A percentile compares a stretch with the other conserved stretches of the same genome.
These are phyloP conservation scores for Leishmania aethiopica DNA, from an alignment of 208 protist genomes.

Conservation along the genomic window DNA sequence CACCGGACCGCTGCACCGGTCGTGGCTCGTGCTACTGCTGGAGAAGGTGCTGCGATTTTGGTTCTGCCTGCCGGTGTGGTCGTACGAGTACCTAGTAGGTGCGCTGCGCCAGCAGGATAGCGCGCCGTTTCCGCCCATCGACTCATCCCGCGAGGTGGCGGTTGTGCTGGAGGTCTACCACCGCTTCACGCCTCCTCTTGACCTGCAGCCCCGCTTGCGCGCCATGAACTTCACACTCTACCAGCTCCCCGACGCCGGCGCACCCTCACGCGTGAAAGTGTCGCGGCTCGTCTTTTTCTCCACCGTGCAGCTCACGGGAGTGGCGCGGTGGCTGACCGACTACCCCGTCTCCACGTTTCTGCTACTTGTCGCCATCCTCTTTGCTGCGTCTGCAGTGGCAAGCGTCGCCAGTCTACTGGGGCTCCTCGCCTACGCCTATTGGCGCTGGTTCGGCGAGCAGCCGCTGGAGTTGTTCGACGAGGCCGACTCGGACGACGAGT, in stretches of 20 bases:
- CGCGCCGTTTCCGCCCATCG: conserved; percentile 47
- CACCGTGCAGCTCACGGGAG: conserved; percentile 53
- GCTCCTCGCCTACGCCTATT: conserved; percentile 14
- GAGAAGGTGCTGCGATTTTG: conserved; percentile 19
- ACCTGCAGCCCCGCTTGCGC: conserved; percentile 61
- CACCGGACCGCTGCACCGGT: conserved; percentile 29
- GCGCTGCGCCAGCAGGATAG: conserved; percentile 26
- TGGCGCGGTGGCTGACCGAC: conserved; percentile 50
- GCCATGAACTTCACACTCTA: conserved; percentile 82
- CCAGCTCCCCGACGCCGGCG: conserved; percentile 26
- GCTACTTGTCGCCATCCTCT: conserved; percentile 27
- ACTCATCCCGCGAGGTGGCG: conserved; percentile 47
- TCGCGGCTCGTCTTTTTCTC: conserved; percentile 57
- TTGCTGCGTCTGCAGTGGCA: conserved; percentile 8
- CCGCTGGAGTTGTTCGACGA: not conserved
- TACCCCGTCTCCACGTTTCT: conserved; percentile 61
- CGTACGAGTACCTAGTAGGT: conserved; percentile 27
- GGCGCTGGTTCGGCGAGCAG: conserved; percentile 6
- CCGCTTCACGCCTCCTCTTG: conserved; percentile 60
- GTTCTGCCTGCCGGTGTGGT: conserved; percentile 42
- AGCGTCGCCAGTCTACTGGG: conserved; percentile 8
- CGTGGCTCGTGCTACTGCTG: conserved; percentile 17
- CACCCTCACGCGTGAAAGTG: conserved; percentile 38
- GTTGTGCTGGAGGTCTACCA: conserved; percentile 64
- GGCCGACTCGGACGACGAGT: conserved; percentile 2